These are phyloP conservation scores for Fusarium sp. DNA, from an alignment of 2,329 filamentous ascomycete genomes.

Conservation along the genomic window DNA sequence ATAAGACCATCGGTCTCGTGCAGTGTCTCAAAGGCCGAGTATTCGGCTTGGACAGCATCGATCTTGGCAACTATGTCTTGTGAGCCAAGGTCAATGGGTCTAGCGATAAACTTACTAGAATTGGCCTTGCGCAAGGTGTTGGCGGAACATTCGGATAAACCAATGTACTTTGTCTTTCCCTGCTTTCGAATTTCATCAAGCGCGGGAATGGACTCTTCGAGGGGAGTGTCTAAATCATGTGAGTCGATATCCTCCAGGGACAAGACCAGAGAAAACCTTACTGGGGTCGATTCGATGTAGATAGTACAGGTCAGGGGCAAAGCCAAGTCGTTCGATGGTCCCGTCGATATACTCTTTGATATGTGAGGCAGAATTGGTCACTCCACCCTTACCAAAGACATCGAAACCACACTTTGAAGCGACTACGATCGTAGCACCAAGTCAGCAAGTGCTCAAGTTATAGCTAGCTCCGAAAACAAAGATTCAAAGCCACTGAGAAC, in stretches of 20 bases:
- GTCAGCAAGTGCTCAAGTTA: background rate
- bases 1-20: slow-evolving; percentile 3
- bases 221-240: background rate
- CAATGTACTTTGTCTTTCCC: slow-evolving; percentile 6
- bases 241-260: too few species aligned
- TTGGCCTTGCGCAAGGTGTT: background rate
- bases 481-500: too few species aligned
- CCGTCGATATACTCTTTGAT: slow-evolving; percentile 8
- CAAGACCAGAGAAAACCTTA: background rate
- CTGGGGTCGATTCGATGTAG: slow-evolving; percentile 4
- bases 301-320: slow-evolving; percentile 3
- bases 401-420: slow-evolving; percentile 5
- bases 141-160: background rate
- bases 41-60: slow-evolving; percentile 7
- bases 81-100: rapidly evolving
- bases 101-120: background rate
- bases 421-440: background rate
- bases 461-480: too few species aligned
- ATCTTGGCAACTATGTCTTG: background rate
- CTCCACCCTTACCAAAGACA: background rate
- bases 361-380: background rate
- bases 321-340: slow-evolving; percentile 2
- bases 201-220: background rate
- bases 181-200: background rate
- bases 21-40: slow-evolving; percentile 2